Evolutionary conservation across 805 yeast genomes (phyloP).

Genomic region (Tetrapisispora namnaoensis): DNA sequence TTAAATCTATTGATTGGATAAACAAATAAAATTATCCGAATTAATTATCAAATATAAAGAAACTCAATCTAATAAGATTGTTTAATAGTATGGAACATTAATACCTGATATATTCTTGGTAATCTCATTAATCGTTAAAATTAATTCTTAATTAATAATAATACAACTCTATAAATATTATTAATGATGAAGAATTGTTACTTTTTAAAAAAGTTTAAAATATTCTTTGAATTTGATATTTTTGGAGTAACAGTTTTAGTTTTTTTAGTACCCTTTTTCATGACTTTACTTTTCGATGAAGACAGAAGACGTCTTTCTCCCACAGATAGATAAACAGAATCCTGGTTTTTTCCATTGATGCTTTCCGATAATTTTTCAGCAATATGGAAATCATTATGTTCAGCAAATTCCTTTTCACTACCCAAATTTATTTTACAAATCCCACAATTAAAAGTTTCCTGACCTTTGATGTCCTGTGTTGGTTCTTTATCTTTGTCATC

Average conservation of each 20-base stretch:
- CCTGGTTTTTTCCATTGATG: constrained; percentile 29
- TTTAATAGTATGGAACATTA: too few relatives aligned
- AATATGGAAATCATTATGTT: constrained; percentile 47
- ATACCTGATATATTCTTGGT: too few relatives aligned
- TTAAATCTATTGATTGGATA: background rate
- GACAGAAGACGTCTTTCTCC: constrained; percentile 25
- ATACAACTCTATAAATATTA: too few relatives aligned
- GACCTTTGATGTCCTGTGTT: background rate
- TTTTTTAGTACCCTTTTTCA: background rate
- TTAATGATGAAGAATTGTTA: background rate
- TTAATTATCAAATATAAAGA: too few relatives aligned
- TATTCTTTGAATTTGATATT: background rate
- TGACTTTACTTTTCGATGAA: constrained; percentile 2
- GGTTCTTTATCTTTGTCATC: background rate
- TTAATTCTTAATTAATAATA: too few relatives aligned
- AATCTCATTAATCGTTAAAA: too few relatives aligned
- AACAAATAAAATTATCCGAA: too few relatives aligned
- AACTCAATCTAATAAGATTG: too few relatives aligned
- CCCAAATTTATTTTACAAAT: constrained; percentile 14
- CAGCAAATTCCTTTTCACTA: constrained; percentile 20
- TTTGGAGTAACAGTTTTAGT: background rate
- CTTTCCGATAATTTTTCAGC: constrained; percentile 41
- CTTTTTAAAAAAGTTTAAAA: constrained; percentile 1
- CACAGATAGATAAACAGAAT: constrained; percentile 17
- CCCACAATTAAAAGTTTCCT: background rate